Percentiles rank a stretch among this genome's conserved stretches.
Conservation (phyloP, 768 basidiomycete species). For the Daedaleopsis nitida region DNA sequence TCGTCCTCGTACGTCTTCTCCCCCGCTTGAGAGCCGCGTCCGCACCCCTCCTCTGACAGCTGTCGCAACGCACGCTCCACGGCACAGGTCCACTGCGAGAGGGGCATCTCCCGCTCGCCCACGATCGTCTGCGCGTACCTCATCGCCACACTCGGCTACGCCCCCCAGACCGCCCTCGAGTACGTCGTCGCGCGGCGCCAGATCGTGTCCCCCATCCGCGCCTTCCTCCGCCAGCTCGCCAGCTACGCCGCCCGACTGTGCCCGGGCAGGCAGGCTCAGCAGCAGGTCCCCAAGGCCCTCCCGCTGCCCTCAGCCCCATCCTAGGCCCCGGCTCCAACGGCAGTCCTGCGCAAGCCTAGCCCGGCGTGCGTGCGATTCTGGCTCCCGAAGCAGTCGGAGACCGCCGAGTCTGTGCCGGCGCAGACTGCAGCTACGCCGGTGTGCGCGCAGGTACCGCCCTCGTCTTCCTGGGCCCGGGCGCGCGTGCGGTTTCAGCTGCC, state of each 20-base stretch:
- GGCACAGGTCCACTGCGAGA: slow-evolving; percentile 71
- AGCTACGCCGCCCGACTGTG: slow-evolving; percentile 31
- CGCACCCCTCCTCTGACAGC: not conserved
- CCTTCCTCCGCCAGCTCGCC: slow-evolving; percentile 62
- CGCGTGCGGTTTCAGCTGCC: too few relatives aligned
- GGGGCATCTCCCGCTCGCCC: slow-evolving; percentile 75
- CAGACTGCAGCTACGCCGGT: too few relatives aligned
- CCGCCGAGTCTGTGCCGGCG: too few relatives aligned
- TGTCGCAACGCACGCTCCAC: not conserved
- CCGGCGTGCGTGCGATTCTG: too few relatives aligned
- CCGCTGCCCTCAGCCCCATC: not conserved
- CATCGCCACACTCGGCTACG: slow-evolving; percentile 50
- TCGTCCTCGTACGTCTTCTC: slow-evolving; percentile 48
- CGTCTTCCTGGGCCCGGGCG: too few relatives aligned
- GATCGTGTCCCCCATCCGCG: slow-evolving; percentile 64
- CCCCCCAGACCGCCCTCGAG: slow-evolving; percentile 52
- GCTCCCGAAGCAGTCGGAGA: too few relatives aligned
- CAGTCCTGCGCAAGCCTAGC: too few relatives aligned
- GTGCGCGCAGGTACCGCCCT: too few relatives aligned
- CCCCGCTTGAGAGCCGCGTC: not conserved
- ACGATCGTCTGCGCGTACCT: slow-evolving; percentile 76
- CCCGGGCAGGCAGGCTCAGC: slow-evolving; percentile 2
- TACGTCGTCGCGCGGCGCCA: slow-evolving; percentile 58
- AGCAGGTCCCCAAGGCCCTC: slow-evolving; percentile 1
- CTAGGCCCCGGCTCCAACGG: too few relatives aligned